These are phyloP conservation scores for Phellopilus nigrolimitatus DNA, from an alignment of 1,284 basidiomycete genomes.

Conservation along the genomic window DNA sequence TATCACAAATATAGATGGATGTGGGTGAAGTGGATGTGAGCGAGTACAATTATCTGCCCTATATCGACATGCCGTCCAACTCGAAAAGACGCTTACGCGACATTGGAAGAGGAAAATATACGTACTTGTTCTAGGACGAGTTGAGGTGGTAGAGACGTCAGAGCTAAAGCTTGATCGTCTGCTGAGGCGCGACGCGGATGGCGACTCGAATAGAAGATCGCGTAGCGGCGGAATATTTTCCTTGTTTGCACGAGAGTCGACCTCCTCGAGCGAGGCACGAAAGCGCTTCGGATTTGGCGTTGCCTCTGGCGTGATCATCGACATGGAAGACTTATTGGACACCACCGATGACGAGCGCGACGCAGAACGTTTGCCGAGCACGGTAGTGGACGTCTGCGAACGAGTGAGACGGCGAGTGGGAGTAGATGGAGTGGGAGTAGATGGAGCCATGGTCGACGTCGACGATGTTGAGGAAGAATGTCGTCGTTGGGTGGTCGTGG, in stretches of 20 bases:
- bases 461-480: background rate
- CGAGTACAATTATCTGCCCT: background rate
- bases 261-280: slow-evolving; percentile 38
- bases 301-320: slow-evolving; percentile 48
- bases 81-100: background rate
- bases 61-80: too few relatives aligned
- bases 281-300: slow-evolving; percentile 63
- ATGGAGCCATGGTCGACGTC: background rate
- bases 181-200: slow-evolving; percentile 28
- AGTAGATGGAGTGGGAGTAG: background rate
- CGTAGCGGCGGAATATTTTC: slow-evolving; percentile 67
- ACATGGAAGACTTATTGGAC: slow-evolving; percentile 22
- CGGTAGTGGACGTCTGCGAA: slow-evolving; percentile 17
- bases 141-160: slow-evolving; percentile 6
- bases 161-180: slow-evolving; percentile 19
- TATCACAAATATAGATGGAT: background rate
- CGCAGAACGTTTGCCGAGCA: slow-evolving; percentile 18
- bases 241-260: slow-evolving; percentile 64
- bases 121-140: slow-evolving; percentile 15
- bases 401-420: slow-evolving; percentile 15
- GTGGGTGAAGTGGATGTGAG: background rate
- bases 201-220: slow-evolving; percentile 32
- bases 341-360: slow-evolving; percentile 16
- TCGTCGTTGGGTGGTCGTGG: background rate
- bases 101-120: background rate